These are phyloP conservation scores for Thielaviopsis ethacetica DNA, from an alignment of 2,329 filamentous ascomycete species.

Conservation along the genomic window DNA sequence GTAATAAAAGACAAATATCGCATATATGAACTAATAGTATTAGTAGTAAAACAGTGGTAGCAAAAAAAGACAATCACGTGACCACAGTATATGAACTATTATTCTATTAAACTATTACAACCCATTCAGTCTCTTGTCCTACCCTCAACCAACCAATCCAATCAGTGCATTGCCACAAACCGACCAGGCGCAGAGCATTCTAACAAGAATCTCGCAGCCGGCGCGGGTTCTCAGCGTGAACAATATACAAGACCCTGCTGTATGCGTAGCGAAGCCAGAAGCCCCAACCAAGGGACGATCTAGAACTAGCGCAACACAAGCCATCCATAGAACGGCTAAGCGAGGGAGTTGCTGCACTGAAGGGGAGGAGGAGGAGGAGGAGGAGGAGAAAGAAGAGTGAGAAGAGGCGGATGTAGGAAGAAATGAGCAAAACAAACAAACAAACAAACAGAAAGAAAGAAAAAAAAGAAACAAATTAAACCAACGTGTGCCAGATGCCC, in stretches of 20 bases:
- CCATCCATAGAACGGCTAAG: neutral
- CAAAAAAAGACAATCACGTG: too few relatives aligned
- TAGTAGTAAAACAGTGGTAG: too few relatives aligned
- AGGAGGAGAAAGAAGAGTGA: neutral
- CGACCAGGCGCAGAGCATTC: neutral
- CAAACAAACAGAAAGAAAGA: constrained; percentile 2
- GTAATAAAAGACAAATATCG: too few relatives aligned
- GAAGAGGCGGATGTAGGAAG: neutral
- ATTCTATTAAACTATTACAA: too few relatives aligned
- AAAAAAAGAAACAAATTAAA: neutral
- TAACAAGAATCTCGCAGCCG: neutral
- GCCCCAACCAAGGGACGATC: neutral
- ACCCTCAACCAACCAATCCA: neutral
- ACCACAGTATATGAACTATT: too few relatives aligned
- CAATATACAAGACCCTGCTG: neutral
- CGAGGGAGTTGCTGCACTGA: neutral
- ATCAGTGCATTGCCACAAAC: neutral
- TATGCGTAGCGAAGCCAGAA: neutral
- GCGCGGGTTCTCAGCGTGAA: neutral
- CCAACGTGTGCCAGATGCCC: neutral
- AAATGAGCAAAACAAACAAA: neutral
- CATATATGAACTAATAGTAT: too few relatives aligned
- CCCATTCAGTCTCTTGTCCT: too few relatives aligned
- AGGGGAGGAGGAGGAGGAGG: neutral
- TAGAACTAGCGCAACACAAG: neutral